Evolutionary conservation across 108 stramenopile species (phyloP).

Genomic region (Fragilaria crotonensis): DNA sequence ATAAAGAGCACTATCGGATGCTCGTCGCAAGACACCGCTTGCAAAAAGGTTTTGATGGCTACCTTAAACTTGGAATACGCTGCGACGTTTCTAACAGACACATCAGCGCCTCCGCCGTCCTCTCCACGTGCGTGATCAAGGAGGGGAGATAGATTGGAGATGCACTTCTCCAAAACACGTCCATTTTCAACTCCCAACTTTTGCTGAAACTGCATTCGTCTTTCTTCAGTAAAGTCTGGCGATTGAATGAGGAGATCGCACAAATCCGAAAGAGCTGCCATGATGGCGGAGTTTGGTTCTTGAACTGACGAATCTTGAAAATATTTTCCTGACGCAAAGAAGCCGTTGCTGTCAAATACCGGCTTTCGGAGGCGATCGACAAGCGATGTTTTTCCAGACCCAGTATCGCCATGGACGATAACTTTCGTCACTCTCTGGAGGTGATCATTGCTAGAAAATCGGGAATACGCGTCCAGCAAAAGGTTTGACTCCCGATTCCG

Average conservation of each 20-base stretch:
- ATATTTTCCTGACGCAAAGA: neutral
- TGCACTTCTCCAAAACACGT: neutral
- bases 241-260: neutral
- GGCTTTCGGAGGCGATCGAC: neutral
- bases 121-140: neutral
- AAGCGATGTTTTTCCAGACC: conserved; percentile 9
- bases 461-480: no score
- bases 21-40: neutral
- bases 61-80: neutral
- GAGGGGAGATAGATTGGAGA: neutral
- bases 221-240: neutral
- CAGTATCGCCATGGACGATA: conserved; percentile 1
- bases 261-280: neutral
- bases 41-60: neutral
- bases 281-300: neutral
- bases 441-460: no score
- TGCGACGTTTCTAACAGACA: no score
- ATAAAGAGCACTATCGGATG: neutral
- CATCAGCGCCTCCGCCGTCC: no score
- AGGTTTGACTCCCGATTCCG: no score
- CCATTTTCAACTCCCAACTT: neutral
- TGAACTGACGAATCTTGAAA: neutral
- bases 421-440: neutral
- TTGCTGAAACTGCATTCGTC: neutral
- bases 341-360: neutral